Evolutionary conservation across 441 rosid species (phyloP), one percentile per base, ranked within the genome.

Genomic region (Gossypium aridum): DNA sequence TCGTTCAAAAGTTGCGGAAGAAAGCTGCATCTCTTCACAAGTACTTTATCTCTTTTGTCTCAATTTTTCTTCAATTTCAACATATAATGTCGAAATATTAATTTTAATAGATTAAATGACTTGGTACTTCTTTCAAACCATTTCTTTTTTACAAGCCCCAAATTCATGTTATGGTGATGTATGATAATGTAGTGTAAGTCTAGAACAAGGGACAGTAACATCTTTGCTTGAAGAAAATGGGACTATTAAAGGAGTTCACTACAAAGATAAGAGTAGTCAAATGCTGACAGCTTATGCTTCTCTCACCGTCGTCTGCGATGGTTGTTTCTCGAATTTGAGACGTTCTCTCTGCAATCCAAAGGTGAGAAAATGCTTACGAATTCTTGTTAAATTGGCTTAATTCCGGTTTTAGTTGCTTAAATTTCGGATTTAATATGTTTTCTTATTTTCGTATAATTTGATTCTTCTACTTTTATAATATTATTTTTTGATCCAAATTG

Each of bases 21-120:
- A 79, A 72, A 57, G 68, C 75, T 67, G 62, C 71, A 2, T 66
- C 82, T 34, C 55, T 72, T 3, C 57, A 64, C 61, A 76, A 73
- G 82, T 76, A 76, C 54, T n/a, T 51, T 6, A 1, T 51, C 56
- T 64, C 13, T 1, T 19, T 8, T 4, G 0, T 64, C 60, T 1
- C 16, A 12, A 4, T 54, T 5, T 4, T 64, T 39, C 26, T 64
- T 39, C 10, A 2, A 9, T 37, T 16, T 34, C 25, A 31, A 16
- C 2, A 25, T 28, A 37, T 1, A 7, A 37, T 37, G 2, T 37
- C 2, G 2, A 2, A 37, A 7, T 2, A 37, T 37, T 37, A 1
- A 37, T 37, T 2, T 37, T 37, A 37, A 37, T 37, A 0, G 43
- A 7, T 37, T 37, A 37, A 37, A 37, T 37, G 9, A 37, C 43